Base-by-base conservation (phyloP, 768 basidiomycete species). In the Mycena rosella region DNA sequence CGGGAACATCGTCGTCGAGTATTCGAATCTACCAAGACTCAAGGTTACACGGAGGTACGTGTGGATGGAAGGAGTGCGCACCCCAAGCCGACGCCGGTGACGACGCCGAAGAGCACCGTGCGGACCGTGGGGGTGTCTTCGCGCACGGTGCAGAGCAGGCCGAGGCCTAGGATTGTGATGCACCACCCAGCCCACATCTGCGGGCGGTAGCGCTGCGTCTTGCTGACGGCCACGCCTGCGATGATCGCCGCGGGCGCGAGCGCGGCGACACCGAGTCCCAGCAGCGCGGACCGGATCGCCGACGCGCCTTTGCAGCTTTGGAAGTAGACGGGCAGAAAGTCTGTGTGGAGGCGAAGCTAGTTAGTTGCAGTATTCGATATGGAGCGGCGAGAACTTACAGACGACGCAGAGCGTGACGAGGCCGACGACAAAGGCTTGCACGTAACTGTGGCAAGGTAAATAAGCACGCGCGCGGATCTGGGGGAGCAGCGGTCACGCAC, bases 201-300 rank as follows among this genome's bases (percentile, higher is more conserved):
- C 0, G 78, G 78, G 13, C 79, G 67, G 71, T 86, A 87, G 29
- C 75, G 71, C 14, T 78, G 73, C 0, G 78, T 74, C 22, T 72
- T 63, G 30, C 74, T 76, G 27, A 86, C 78, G 0, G 74, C 74
- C 24, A 81, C 30, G 20, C 86, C 85, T 0, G 73, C 73, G 26
- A 85, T n/a, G 42, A 87, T 76, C 5, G 81, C 77, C 27, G 75
- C 53, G 0, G 82, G 81, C 0, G 84, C 83, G 24, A 82, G 72
- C 18, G 63, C 57, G 18, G 79, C 69, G 57, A 82, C 73, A 1
- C 79, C 75, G 49, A 82, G 55, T 3, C 78, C 64, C 36, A 85
- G 77, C 5, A 77, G 47, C n/a, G 79, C 82, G 1, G 82, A 79
- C 6, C 56, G 53, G 18, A 81, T 67, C 0, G 86, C 78, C 1